Evolutionary conservation across 306 rosid species (phyloP).

Genomic region (Dicorynia guianensis): DNA sequence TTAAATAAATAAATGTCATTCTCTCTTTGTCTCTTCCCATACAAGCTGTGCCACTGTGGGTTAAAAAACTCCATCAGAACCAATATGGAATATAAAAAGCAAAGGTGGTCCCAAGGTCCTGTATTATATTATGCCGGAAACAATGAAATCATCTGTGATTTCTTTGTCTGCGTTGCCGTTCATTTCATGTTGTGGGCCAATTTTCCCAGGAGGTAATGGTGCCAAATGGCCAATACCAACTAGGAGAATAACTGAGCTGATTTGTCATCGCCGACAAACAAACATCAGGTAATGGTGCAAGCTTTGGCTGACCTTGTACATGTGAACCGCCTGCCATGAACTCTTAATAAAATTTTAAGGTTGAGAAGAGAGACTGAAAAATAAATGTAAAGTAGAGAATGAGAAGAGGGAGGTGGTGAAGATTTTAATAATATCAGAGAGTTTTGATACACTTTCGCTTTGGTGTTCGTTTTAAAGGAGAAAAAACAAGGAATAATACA

Average conservation of each 20-base stretch:
- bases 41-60: background rate
- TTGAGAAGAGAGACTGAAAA: too few species aligned
- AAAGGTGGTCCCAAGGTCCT: constrained; percentile 32
- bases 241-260: constrained; percentile 8
- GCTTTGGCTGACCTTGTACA: background rate
- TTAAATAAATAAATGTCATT: background rate
- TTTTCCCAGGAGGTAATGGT: constrained; percentile 14
- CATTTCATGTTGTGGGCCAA: background rate
- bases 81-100: background rate
- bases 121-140: background rate
- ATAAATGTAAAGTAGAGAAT: too few species aligned
- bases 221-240: too few species aligned
- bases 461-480: background rate
- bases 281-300: background rate
- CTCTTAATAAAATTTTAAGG: too few species aligned
- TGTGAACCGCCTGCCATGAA: too few species aligned
- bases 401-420: too few species aligned
- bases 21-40: too few species aligned
- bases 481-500: too few species aligned
- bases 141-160: constrained; percentile 23
- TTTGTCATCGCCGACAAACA: constrained; percentile 44
- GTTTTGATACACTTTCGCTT: background rate
- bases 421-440: background rate
- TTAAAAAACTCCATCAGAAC: background rate
- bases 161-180: constrained; percentile 14